Evolutionary conservation across 2,329 filamentous ascomycete species (phyloP), one percentile per base, ranked within the genome.

Genomic region (Fonsecaea erecta): DNA sequence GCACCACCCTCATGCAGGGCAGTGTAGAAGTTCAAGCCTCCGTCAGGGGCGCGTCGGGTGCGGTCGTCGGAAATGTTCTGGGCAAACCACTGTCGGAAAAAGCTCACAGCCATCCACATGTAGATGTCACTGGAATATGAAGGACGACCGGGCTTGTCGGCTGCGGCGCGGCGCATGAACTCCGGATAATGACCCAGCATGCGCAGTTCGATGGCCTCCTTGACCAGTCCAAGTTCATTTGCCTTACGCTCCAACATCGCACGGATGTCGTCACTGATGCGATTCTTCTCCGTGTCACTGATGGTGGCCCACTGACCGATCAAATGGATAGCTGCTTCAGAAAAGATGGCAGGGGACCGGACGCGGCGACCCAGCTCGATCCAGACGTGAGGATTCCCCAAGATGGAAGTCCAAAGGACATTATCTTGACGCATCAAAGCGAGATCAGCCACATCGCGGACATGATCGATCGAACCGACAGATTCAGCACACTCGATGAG

Each of bases 61-160:
- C 74, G 74, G 26, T 77, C 76, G 8, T 75, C 74, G 40, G 76
- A 73, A 37, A 83, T 73, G 14, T 74, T 71, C 59, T 82, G 76
- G 0, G 74, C 75, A 34, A 83, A 71, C 78, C 80, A 84, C 70
- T 84, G 79, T 0, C 80, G 78, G 71, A 82, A 80, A 57, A 82
- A 77, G 7, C 70, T 71, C 7, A 84, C 73, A 3, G 78, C 79
- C 73, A 84, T 81, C 83, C 83, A 85, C 68, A 80, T 75, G 65
- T 83, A 77, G 64, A 85, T 81, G 65, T 84, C 80, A 63, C 77
- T 80, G 21, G 76, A 73, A 67, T 83, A 84, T 16, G 75, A 74
- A 52, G 79, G 77, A 35, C 81, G 79, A 57, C 75, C 73, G 43
- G 76, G 75, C 21, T 74, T 73, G 61, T 76, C 73, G 40, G 65